phyloP scores from a whole-genome alignment of 192 early-diverging fungal genomes.

The Spizellomyces punctatus region DNA sequence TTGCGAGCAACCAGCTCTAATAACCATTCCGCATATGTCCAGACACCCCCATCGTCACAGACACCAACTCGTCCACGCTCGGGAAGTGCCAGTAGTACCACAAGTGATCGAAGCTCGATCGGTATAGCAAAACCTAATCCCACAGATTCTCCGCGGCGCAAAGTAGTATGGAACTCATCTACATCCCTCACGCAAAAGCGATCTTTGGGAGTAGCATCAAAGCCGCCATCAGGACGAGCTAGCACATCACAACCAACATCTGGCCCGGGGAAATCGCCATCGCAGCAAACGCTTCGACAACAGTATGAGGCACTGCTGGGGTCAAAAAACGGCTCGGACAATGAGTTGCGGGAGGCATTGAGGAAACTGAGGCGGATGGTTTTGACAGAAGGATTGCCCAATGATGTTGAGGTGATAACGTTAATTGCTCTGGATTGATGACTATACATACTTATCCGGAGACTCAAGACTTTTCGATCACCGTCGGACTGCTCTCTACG shows the following conservation, averaged over 20 bases:
- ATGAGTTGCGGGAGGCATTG: constrained; percentile 56
- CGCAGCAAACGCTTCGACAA: constrained; percentile 1
- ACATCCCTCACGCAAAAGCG: constrained; percentile 24
- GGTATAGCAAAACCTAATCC: too few species aligned
- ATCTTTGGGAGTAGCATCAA: background rate
- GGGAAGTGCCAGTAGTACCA: too few species aligned
- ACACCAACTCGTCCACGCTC: too few species aligned
- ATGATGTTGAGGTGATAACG: constrained; percentile 36
- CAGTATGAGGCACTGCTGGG: constrained; percentile 54
- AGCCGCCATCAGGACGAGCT: background rate
- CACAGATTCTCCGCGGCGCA: too few species aligned
- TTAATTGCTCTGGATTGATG: background rate
- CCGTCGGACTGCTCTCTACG: constrained; percentile 47
- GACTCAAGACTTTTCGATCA: background rate
- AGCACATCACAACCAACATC: background rate
- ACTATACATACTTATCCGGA: background rate
- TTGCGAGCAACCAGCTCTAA: too few species aligned
- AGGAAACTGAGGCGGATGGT: constrained; percentile 58
- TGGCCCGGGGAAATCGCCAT: background rate
- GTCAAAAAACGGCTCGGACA: constrained; percentile 56
- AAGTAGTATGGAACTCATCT: constrained; percentile 18
- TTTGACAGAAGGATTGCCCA: constrained; percentile 64
- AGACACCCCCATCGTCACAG: too few species aligned
- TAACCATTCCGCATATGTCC: too few species aligned
- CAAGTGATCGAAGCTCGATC: too few species aligned